Conservation (phyloP, 2,329 filamentous ascomycete genomes). For the Colletotrichum nymphaeae region DNA sequence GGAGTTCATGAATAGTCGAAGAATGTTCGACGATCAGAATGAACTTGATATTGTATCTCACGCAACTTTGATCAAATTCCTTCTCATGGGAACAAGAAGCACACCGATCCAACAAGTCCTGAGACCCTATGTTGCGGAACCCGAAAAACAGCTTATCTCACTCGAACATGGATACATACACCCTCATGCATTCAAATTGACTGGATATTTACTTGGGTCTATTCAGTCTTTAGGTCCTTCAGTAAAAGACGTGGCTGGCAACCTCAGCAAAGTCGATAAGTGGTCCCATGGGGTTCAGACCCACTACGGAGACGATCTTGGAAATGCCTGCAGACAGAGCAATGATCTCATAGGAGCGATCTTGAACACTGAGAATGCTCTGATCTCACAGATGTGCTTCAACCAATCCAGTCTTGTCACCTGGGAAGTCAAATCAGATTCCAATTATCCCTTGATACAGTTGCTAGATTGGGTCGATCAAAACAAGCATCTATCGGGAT, state of each 20-base stretch:
- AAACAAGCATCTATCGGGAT: not conserved
- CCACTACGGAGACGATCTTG: not conserved
- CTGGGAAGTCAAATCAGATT: not conserved
- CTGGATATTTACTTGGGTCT: not conserved
- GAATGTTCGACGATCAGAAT: not conserved
- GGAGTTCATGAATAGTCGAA: constrained; percentile 36
- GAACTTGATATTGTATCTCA: not conserved
- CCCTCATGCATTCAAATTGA: not conserved
- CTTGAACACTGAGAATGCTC: not conserved
- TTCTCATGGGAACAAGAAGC: not conserved
- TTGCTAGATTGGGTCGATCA: not conserved
- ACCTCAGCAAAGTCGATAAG: not conserved
- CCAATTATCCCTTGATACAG: accelerated
- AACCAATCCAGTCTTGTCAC: not conserved
- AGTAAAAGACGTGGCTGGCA: not conserved
- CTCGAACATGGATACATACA: not conserved
- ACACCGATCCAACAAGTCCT: not conserved
- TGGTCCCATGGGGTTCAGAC: not conserved
- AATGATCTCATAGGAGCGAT: not conserved
- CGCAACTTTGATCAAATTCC: not conserved
- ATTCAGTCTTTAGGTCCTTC: not conserved
- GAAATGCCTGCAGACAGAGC: not conserved
- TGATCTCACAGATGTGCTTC: not conserved
- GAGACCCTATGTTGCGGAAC: not conserved
- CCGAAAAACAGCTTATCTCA: not conserved